Percentiles rank a stretch among this genome's conserved stretches.
phyloP scores from a whole-genome alignment of 1,284 basidiomycete species.

The Caloboletus inedulis region DNA sequence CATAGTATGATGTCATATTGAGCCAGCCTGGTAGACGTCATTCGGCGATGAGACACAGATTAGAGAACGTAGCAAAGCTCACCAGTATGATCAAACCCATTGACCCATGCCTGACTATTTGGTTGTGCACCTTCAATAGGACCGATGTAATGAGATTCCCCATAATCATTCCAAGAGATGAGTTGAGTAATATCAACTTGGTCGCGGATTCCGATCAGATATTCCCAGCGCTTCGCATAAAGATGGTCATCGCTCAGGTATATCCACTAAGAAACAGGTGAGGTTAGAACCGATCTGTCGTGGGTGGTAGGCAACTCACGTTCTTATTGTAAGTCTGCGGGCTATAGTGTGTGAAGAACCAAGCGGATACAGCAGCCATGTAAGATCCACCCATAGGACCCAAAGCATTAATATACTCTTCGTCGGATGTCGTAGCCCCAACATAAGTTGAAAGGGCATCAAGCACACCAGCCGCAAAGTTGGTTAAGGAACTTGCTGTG shows the following conservation, averaged over 20 bases:
- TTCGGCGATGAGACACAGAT: background rate
- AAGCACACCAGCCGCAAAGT: conserved; percentile 22
- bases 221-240: conserved; percentile 74
- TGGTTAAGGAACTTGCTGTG: conserved; percentile 42
- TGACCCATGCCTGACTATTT: conserved; percentile 59
- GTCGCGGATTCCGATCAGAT: conserved; percentile 58
- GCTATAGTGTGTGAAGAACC: conserved; percentile 80
- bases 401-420: conserved; percentile 42
- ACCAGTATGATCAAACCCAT: conserved; percentile 65
- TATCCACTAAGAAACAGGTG: conserved; percentile 44
- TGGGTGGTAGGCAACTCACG: conserved; percentile 39
- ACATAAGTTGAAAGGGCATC: conserved; percentile 42
- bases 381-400: conserved; percentile 28
- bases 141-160: conserved; percentile 62
- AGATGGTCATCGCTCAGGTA: conserved; percentile 71
- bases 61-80: conserved; percentile 8
- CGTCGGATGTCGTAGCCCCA: conserved; percentile 49
- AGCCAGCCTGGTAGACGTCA: conserved; percentile 50
- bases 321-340: conserved; percentile 75
- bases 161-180: conserved; percentile 62
- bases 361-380: conserved; percentile 55
- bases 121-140: conserved; percentile 68
- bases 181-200: conserved; percentile 59
- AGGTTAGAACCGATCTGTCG: conserved; percentile 4
- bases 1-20: conserved; percentile 65